Evolutionary conservation across 1,139 yeast species (phyloP).

Genomic region (Tardiomyces digboiensis): DNA sequence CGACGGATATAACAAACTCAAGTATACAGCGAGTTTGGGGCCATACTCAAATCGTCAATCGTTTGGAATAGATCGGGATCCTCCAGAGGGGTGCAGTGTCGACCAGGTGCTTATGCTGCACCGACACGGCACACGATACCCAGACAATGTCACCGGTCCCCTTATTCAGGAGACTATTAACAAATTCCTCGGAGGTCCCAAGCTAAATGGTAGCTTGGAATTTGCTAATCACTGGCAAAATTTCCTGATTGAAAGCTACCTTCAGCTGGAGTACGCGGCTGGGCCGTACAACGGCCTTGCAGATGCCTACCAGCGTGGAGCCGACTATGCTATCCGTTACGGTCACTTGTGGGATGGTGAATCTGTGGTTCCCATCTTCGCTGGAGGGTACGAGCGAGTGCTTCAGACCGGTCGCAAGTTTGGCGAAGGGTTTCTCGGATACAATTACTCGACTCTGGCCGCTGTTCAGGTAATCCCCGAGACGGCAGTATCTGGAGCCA

Average conservation of each 20-base stretch:
- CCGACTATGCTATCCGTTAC: constrained; percentile 26
- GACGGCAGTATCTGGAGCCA: constrained; percentile 29
- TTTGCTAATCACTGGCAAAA: constrained; percentile 32
- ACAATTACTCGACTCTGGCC: constrained; percentile 26
- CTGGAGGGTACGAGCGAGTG: constrained; percentile 32
- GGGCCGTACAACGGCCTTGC: constrained; percentile 30
- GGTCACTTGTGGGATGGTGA: constrained; percentile 28
- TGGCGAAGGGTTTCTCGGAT: constrained; percentile 34
- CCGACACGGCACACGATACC: constrained; percentile 74
- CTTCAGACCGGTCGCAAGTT: constrained; percentile 31
- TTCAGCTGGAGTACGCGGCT: not conserved
- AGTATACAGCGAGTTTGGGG: constrained; percentile 35
- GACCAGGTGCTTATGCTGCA: constrained; percentile 56
- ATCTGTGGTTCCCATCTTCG: constrained; percentile 27
- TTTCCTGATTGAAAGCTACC: constrained; percentile 4
- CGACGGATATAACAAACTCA: constrained; percentile 24
- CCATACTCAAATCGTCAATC: constrained; percentile 36
- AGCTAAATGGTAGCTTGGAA: constrained; percentile 25
- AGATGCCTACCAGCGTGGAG: constrained; percentile 23
- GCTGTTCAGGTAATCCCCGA: constrained; percentile 32
- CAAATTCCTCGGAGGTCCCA: constrained; percentile 17
- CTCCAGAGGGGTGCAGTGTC: constrained; percentile 44
- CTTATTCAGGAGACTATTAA: constrained; percentile 11
- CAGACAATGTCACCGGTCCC: constrained; percentile 22
- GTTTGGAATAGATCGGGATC: constrained; percentile 32